Evolutionary conservation across 495 filamentous ascomycete species (phyloP).

Genomic region (Neohortaea acidophila): DNA sequence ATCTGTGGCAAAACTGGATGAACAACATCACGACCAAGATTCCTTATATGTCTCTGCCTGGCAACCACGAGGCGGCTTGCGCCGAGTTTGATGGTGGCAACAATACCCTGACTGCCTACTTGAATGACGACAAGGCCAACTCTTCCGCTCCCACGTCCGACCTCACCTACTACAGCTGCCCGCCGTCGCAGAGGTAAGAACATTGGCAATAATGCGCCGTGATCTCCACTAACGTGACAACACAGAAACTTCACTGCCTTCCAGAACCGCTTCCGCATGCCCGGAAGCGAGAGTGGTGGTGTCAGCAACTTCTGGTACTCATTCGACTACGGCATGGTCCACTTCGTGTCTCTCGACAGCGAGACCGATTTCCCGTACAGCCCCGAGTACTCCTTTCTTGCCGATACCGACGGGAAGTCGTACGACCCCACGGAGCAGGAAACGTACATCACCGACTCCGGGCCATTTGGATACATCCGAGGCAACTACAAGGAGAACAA

Average conservation of each 20-base stretch:
- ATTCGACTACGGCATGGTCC: conserved; percentile 18
- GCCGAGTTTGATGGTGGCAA: conserved; percentile 36
- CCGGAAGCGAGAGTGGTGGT: conserved; percentile 8
- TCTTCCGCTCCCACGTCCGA: conserved; percentile 18
- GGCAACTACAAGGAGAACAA: conserved; percentile 24
- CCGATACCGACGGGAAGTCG: conserved; percentile 7
- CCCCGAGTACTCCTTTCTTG: conserved; percentile 8
- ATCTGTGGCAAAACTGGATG: conserved; percentile 32
- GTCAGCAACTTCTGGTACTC: conserved; percentile 19
- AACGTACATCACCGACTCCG: conserved; percentile 35
- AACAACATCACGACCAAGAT: conserved; percentile 32
- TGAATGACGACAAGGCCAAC: conserved; percentile 26
- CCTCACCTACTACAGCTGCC: conserved; percentile 35
- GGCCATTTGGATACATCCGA: conserved; percentile 34
- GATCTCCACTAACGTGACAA: conserved; percentile 30
- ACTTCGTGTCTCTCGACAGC: conserved; percentile 15
- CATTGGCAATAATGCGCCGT: conserved; percentile 39
- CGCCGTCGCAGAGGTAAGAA: conserved; percentile 23
- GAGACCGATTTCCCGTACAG: conserved; percentile 16
- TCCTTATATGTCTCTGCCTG: conserved; percentile 40
- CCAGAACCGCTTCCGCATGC: conserved; percentile 18
- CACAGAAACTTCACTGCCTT: conserved; percentile 28
- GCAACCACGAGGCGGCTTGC: conserved; percentile 43
- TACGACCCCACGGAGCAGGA: conserved; percentile 28
- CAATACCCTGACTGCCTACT: conserved; percentile 34